Base-by-base conservation (phyloP, 345 rosid genomes). In the Brassica juncea region DNA sequence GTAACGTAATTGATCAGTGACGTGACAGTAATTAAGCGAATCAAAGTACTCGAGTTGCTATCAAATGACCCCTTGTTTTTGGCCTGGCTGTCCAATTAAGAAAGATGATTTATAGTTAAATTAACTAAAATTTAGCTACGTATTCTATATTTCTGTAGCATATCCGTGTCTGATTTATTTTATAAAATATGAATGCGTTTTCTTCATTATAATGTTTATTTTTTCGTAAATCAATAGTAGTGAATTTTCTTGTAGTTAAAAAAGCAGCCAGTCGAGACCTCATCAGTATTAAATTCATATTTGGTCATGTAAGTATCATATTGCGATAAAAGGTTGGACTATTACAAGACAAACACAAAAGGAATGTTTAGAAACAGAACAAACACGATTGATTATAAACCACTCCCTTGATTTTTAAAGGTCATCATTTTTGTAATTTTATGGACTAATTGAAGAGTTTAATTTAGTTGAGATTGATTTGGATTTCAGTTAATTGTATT, bases 391-490 rank as follows among this genome's bases (percentile, higher is more conserved):
- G 76, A 74, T 69, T 73, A 21, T 57, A 66, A 80, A 80, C 83
- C 77, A 80, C 83, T 80, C 80, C 83, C 68, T 71, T 75, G 69
- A 72, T 75, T 71, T 80, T 80, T 75, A 80, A 75, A 44, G 75
- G 80, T 80, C 83, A 75, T 75, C 76, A 69, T 70, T 75, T 75
- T 75, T 80, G 83, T 80, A 64, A 42, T 65, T 64, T 70, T 71
- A 62, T 70, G 73, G 80, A 75, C 76, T 80, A 66, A 80, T 80
- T 16, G 69, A 70, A 75, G 80, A 57, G 80, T 80, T 80, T 80
- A 80, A 80, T 71, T 80, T 80, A 80, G 83, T 71, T 80, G 72
- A 66, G 23, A 62, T 64, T 58, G 10, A 75, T 80, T 76, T 80
- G 83, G 76, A 65, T 64, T 44, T 23, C 71, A 63, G 83, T 75